phyloP scores from a whole-genome alignment of 2,329 filamentous ascomycete species.

The Lecanicillium sp. region DNA sequence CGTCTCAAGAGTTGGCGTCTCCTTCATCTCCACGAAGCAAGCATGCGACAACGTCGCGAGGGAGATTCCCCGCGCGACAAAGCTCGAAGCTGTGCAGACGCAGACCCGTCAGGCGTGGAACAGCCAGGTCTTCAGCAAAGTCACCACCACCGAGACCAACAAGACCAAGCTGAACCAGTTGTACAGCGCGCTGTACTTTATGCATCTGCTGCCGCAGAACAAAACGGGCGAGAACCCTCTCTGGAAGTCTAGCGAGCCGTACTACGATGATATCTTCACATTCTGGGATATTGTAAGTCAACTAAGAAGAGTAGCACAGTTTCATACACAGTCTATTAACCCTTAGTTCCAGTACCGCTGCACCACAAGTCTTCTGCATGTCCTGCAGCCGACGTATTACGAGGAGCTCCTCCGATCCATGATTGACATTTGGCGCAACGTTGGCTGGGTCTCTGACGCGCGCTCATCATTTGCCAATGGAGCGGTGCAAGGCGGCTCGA shows the following conservation, averaged over 20 bases:
- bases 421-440: conserved; percentile 61
- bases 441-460: conserved; percentile 59
- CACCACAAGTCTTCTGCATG: conserved; percentile 57
- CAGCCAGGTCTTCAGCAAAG: conserved; percentile 53
- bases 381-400: conserved; percentile 57
- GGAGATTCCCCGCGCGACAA: conserved; percentile 46
- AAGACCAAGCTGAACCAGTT: conserved; percentile 51
- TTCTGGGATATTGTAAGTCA: conserved; percentile 48
- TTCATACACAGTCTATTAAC: conserved; percentile 9
- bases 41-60: conserved; percentile 53
- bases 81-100: conserved; percentile 38
- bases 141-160: conserved; percentile 54
- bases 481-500: conserved; percentile 62
- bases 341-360: conserved; percentile 52
- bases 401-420: conserved; percentile 61
- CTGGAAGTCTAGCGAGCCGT: conserved; percentile 60
- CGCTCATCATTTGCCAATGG: conserved; percentile 66
- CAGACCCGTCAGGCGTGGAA: conserved; percentile 53
- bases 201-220: conserved; percentile 63
- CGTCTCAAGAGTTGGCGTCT: conserved; percentile 58
- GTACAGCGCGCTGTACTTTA: conserved; percentile 64
- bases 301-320: not conserved
- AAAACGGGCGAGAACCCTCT: conserved; percentile 64
- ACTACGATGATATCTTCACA: conserved; percentile 67
- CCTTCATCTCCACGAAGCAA: conserved; percentile 56